Evolutionary conservation across 306 rosid genomes (phyloP).

Genomic region (Lathyrus oleraceus): DNA sequence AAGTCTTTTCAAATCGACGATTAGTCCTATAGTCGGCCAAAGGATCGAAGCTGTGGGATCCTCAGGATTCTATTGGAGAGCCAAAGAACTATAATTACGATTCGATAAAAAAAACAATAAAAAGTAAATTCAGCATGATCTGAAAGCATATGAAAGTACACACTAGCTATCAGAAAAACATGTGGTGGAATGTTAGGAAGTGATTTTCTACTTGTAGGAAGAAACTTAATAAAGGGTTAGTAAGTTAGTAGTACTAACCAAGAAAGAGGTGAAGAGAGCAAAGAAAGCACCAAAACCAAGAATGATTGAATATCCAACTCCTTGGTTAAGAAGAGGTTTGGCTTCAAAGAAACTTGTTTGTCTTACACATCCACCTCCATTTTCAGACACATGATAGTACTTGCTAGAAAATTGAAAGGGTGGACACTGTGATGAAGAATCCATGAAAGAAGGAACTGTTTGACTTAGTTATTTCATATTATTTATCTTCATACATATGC

Average conservation of each 20-base stretch:
- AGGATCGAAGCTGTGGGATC: too few species aligned
- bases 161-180: too few species aligned
- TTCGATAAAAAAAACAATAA: too few species aligned
- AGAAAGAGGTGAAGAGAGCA: constrained; percentile 84
- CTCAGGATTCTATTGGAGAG: too few species aligned
- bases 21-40: background rate
- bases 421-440: constrained; percentile 62
- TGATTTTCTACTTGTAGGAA: constrained; percentile 16
- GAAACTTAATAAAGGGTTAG: background rate
- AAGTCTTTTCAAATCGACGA: background rate
- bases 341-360: constrained; percentile 87
- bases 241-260: constrained; percentile 58
- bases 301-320: constrained; percentile 77
- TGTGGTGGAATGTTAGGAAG: background rate
- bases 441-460: constrained; percentile 35
- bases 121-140: constrained; percentile 9
- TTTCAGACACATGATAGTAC: constrained; percentile 58
- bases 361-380: constrained; percentile 64
- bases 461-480: background rate
- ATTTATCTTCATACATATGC: background rate
- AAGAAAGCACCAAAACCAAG: constrained; percentile 97
- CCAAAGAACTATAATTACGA: too few species aligned
- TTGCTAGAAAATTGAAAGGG: constrained; percentile 66
- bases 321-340: constrained; percentile 77
- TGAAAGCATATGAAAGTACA: background rate